These are phyloP conservation scores for Nannizziopsis barbatae DNA, from an alignment of 2,329 filamentous ascomycete genomes.

Conservation along the genomic window DNA sequence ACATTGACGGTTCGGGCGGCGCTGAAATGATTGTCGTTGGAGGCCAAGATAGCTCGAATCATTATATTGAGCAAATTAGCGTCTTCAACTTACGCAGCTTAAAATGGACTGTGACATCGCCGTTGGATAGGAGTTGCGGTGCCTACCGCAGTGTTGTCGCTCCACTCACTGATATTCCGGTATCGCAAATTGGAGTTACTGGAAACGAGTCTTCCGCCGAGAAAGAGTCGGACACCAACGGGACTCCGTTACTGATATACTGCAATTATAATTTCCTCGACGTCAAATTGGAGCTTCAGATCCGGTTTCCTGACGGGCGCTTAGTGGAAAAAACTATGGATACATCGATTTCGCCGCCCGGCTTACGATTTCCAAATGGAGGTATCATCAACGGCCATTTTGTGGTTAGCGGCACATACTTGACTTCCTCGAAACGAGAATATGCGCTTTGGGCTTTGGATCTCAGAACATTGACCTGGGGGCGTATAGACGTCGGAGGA, in stretches of 20 bases:
- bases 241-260: conserved; percentile 79
- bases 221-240: conserved; percentile 28
- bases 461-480: conserved; percentile 79
- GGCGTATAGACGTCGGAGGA: conserved; percentile 85
- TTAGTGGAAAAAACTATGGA: conserved; percentile 78
- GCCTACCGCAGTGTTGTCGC: conserved; percentile 93
- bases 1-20: conserved; percentile 79
- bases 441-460: conserved; percentile 96
- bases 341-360: conserved; percentile 73
- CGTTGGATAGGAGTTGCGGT: conserved; percentile 82
- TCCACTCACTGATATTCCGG: conserved; percentile 48
- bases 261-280: conserved; percentile 99
- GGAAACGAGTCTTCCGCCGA: conserved; percentile 27
- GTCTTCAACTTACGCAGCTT: conserved; percentile 92
- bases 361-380: conserved; percentile 88
- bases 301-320: conserved; percentile 71
- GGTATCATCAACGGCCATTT: conserved; percentile 94
- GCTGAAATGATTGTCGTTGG: conserved; percentile 97
- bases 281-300: conserved; percentile 87
- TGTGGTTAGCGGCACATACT: conserved; percentile 91
- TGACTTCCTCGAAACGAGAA: conserved; percentile 96
- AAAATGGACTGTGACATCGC: conserved; percentile 86
- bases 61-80: conserved; percentile 97
- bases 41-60: conserved; percentile 92
- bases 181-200: conserved; percentile 35